Evolutionary conservation across 2,329 filamentous ascomycete genomes (phyloP), one percentile per base, ranked within the genome.

Genomic region (Aspergillus unguis): DNA sequence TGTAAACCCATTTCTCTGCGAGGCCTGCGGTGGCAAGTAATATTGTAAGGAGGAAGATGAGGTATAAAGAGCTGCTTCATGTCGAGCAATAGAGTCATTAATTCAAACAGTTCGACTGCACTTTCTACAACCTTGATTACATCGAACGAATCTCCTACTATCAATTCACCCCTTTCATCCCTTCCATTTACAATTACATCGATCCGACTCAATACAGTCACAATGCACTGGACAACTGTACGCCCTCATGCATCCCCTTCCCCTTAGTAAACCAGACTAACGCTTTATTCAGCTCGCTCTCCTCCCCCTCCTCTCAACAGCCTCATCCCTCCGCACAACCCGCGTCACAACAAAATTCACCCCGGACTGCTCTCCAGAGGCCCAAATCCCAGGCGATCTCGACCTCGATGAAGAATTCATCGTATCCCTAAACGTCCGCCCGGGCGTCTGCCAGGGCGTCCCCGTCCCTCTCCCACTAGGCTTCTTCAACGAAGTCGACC

Each of bases 301-400:
- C 38, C 43, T 59, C 10, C 44, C 65, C 6, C 42, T 65, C 35
- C 50, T 68, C 44, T 52, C 62, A 42, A 59, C 59, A 11, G 8
- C 47, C 6, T 55, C 61, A n/a, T 48, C 66, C 31, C 44, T 59
- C 36, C 63, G 53, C 23, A 60, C 59, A n/a, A 64, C 64, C 23
- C 62, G 63, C 7, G 49, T 68, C n/a, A 63, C 60, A 61, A 60
- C 65, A 52, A 63, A 63, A 47, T 69, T 69, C 59, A 65, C 62
- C 50, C 63, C 65, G 6, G 53, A 46, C 32, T 69, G 67, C 32
- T 65, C 65, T 2, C 48, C 41, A 29, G 33, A 43, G 17, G 45
- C 36, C 26, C 37, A 6, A 4, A 32, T 43, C 35, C 46, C 46
- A 28, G 28, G 53, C 28, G 56, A 61, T 4, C 52, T 58, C 23